Conservation (phyloP, 768 basidiomycete species). For the Sporobolomyces pararoseus region DNA sequence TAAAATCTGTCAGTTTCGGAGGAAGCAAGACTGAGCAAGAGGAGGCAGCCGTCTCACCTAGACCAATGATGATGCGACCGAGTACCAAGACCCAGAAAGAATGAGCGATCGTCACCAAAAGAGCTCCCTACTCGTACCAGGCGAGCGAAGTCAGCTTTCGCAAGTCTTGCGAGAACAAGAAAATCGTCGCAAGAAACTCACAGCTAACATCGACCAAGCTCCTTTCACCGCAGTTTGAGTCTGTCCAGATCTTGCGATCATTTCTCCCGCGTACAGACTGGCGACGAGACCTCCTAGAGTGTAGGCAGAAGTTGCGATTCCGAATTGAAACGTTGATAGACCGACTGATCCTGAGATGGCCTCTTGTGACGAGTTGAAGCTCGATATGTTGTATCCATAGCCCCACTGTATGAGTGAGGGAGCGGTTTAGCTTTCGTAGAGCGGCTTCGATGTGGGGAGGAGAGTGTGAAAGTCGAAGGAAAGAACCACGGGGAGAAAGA, state of each 20-base stretch:
- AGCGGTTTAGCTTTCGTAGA: too few relatives aligned
- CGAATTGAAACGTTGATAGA: conserved; percentile 72
- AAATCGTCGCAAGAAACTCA: conserved; percentile 1
- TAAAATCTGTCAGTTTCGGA: conserved; percentile 49
- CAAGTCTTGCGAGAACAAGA: too few relatives aligned
- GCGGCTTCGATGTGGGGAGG: neutral
- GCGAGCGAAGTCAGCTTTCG: too few relatives aligned
- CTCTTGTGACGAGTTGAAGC: conserved; percentile 80
- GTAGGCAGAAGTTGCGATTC: conserved; percentile 76
- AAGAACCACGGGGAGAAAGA: neutral
- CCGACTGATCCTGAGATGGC: conserved; percentile 58
- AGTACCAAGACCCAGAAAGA: conserved; percentile 59
- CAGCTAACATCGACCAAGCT: conserved; percentile 56
- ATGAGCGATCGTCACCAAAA: conserved; percentile 63
- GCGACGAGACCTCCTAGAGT: conserved; percentile 82
- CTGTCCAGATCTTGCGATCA: conserved; percentile 70
- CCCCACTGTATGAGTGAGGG: neutral
- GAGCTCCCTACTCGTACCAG: conserved; percentile 54
- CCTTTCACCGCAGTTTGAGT: conserved; percentile 64
- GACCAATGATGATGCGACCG: conserved; percentile 59
- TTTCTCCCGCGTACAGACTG: conserved; percentile 62
- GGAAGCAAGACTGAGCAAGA: too few relatives aligned
- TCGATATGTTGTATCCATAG: conserved; percentile 89
- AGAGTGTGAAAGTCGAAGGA: neutral
- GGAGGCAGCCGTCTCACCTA: too few relatives aligned